Percentiles rank a stretch among this genome's conserved stretches.
phyloP scores from a whole-genome alignment of 2,329 filamentous ascomycete genomes.

The Colletotrichum eleusines region DNA sequence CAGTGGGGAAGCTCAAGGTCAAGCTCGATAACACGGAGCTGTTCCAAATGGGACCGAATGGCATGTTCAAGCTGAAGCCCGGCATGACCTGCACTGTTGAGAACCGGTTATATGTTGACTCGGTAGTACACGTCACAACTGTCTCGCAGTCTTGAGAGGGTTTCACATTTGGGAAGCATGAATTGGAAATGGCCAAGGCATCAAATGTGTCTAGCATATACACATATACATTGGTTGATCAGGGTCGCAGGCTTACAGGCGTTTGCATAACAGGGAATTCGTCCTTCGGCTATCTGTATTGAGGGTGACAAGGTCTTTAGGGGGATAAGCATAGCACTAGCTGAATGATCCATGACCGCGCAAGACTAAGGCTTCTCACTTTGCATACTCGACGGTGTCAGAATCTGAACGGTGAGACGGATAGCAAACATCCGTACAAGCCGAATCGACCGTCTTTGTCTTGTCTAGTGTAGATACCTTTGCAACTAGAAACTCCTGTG shows the following conservation, averaged over 20 bases:
- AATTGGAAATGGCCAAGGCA: neutral
- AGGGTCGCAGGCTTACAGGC: neutral
- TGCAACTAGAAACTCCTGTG: no score
- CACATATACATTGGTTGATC: neutral
- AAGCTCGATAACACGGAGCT: slow-evolving; percentile 51
- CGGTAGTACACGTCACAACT: slow-evolving; percentile 57
- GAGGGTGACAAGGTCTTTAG: neutral
- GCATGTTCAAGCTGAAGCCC: slow-evolving; percentile 58
- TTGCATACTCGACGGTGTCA: neutral
- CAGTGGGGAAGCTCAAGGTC: slow-evolving; percentile 56
- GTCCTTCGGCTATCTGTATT: neutral
- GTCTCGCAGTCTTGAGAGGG: slow-evolving; percentile 40
- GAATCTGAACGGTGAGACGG: neutral
- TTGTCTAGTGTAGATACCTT: no score
- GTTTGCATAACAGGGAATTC: neutral
- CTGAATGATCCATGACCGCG: neutral
- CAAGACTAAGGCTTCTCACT: neutral
- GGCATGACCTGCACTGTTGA: slow-evolving; percentile 53
- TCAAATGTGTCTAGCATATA: neutral
- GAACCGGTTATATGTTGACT: slow-evolving; percentile 60
- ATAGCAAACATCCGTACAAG: neutral
- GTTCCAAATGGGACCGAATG: slow-evolving; percentile 58
- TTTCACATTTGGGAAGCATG: neutral
- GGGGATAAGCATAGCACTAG: neutral
- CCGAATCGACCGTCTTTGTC: neutral